phyloP scores from a whole-genome alignment of 106 monocot genomes.

The Narthecium ossifragum region DNA sequence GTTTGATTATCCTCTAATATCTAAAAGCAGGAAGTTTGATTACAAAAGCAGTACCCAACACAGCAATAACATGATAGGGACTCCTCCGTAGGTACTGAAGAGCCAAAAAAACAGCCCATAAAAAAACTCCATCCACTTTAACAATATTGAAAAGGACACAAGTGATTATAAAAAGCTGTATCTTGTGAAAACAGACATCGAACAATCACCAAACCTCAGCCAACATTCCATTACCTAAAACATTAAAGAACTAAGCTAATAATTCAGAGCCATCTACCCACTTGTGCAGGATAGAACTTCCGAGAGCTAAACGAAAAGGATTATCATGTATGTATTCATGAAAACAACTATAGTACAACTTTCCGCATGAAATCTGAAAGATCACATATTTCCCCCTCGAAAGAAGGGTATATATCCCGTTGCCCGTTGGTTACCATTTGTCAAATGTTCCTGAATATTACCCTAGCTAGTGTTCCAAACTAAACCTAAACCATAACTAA shows the following conservation, averaged over 20 bases:
- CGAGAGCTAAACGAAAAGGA: neutral
- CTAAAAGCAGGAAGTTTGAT: neutral
- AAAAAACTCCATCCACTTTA: neutral
- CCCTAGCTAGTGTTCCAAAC: neutral
- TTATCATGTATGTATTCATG: neutral
- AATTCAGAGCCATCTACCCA: neutral
- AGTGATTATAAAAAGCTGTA: neutral
- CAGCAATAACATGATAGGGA: neutral
- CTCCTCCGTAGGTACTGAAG: neutral
- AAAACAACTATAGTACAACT: too few relatives aligned
- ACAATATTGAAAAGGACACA: neutral
- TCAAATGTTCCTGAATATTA: neutral
- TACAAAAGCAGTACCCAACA: neutral
- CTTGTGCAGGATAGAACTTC: neutral
- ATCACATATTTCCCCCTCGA: too few relatives aligned
- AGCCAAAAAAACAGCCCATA: too few relatives aligned
- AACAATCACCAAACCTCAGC: neutral
- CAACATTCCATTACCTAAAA: conserved; percentile 1
- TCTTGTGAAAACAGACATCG: neutral
- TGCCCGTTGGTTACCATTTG: too few relatives aligned
- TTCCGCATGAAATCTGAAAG: too few relatives aligned
- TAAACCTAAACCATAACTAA: neutral
- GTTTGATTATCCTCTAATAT: too few relatives aligned
- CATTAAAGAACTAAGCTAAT: neutral
- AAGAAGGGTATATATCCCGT: too few relatives aligned